Percentiles rank a stretch among this genome's conserved stretches.
These are phyloP conservation scores for Kodamaea alishanica DNA, from an alignment of 1,139 yeast species.

Conservation along the genomic window DNA sequence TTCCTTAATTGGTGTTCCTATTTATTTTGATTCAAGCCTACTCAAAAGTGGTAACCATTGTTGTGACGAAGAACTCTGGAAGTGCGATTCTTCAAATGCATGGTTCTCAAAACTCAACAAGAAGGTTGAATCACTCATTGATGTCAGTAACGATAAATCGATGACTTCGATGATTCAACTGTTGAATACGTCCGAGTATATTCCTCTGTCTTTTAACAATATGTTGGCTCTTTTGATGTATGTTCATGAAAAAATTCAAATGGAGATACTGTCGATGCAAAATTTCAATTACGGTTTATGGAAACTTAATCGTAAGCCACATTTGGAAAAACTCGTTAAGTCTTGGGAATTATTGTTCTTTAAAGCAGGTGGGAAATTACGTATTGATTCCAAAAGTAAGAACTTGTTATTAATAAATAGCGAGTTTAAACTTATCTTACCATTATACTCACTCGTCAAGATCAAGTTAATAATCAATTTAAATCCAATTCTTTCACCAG, in stretches of 20 bases:
- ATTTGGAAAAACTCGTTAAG: conserved; percentile 49
- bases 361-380: conserved; percentile 57
- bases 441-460: conserved; percentile 60
- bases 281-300: conserved; percentile 40
- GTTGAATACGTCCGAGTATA: conserved; percentile 16
- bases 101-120: conserved; percentile 47
- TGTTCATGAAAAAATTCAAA: conserved; percentile 62
- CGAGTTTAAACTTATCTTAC: conserved; percentile 59
- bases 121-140: conserved; percentile 15
- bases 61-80: conserved; percentile 66
- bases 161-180: conserved; percentile 1
- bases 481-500: conserved; percentile 53
- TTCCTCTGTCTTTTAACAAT: conserved; percentile 49
- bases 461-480: conserved; percentile 58
- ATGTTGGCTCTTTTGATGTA: conserved; percentile 65
- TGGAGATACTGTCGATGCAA: conserved; percentile 30
- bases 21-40: conserved; percentile 52
- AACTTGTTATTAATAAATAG: conserved; percentile 49
- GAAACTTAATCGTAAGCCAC: conserved; percentile 59
- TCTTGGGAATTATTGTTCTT: conserved; percentile 65
- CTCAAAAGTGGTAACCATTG: conserved; percentile 76
- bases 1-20: conserved; percentile 60
- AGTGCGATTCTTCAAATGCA: conserved; percentile 48
- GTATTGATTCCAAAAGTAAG: conserved; percentile 50
- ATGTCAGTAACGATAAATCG: conserved; percentile 5